Conservation (phyloP, 2,329 filamentous ascomycete species). For the Trichoderma citrinoviride region DNA sequence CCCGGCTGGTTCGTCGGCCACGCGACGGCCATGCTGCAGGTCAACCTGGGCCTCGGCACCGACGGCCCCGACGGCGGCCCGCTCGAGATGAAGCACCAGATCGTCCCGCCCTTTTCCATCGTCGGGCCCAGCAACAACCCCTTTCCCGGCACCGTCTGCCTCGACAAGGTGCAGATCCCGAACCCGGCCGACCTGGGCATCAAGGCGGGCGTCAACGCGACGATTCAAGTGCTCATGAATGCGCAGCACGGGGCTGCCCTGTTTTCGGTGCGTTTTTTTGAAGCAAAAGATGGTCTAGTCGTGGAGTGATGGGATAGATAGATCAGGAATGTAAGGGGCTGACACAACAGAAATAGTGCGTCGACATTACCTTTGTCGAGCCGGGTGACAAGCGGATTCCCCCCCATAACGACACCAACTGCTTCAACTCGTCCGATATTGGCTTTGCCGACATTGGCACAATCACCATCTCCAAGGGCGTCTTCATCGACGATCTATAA, state of each 20-base stretch:
- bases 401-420: conserved; percentile 76
- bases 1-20: conserved; percentile 97
- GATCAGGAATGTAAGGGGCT: background rate
- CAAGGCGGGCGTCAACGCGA: conserved; percentile 78
- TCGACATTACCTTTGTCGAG: conserved; percentile 88
- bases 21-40: conserved; percentile 74
- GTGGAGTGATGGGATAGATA: background rate
- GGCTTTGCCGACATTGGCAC: conserved; percentile 76
- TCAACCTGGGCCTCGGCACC: conserved; percentile 85
- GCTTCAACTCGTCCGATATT: conserved; percentile 80
- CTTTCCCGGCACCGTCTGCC: conserved; percentile 82
- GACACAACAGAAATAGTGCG: conserved; percentile 59
- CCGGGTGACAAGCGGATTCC: conserved; percentile 64
- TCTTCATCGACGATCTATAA: background rate
- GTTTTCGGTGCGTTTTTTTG: conserved; percentile 62
- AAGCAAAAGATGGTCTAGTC: background rate
- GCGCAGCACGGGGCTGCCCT: conserved; percentile 81
- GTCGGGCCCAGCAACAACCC: conserved; percentile 75
- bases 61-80: conserved; percentile 63
- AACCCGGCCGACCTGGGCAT: conserved; percentile 57
- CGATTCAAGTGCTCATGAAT: conserved; percentile 81
- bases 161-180: conserved; percentile 85
- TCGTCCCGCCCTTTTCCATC: conserved; percentile 79
- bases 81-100: conserved; percentile 79
- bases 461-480: conserved; percentile 44